Base-by-base conservation (phyloP, 2,329 filamentous ascomycete genomes). In the Talaromyces sp. region DNA sequence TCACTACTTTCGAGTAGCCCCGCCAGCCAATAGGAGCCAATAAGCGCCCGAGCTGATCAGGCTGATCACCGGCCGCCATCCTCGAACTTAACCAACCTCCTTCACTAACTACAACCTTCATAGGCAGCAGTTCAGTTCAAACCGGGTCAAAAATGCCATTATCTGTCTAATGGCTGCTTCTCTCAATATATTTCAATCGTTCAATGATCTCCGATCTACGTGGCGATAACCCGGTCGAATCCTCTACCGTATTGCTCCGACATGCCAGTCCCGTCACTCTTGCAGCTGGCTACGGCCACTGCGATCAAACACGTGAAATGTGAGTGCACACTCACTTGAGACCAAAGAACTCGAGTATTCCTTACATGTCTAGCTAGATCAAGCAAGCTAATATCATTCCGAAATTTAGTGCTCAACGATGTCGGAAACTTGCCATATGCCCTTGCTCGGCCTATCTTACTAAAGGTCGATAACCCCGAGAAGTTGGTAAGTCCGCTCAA, bases 361-460 rank as follows among this genome's bases (percentile, higher is more conserved):
- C 22, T 49, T n/a, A 2, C 16, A 22, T 19, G 16, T 1, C 41
- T 13, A 4, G n/a, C 19, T 3, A 8, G 11, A 40, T 20, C 14
- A 36, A 10, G n/a, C 16, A 19, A 20, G 35, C 46, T 54, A 30
- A 54, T n/a, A 20, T 47, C 43, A 47, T 14, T 13, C 20, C 52
- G 46, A 39, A 52, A 30, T 48, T 19, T 20, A 81, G 78, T 77
- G 51, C 80, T 97, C 51, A 80, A 80, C 41, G 86, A 90, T 69
- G 78, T 97, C 40, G 90, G 89, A 60, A 82, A 86, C 51, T 77
- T 92, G 35, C 85, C 87, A 3, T 90, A 88, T 73, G 73, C 81
- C 20, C 76, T 87, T 57, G 82, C 89, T 47, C 79, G 82, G 7
- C 81, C 84, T 1, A 82, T 97, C 36, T 83, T 97, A 29, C 66